phyloP scores from a whole-genome alignment of 2,329 filamentous ascomycete species.

The Chrysosporium keratinophilum region DNA sequence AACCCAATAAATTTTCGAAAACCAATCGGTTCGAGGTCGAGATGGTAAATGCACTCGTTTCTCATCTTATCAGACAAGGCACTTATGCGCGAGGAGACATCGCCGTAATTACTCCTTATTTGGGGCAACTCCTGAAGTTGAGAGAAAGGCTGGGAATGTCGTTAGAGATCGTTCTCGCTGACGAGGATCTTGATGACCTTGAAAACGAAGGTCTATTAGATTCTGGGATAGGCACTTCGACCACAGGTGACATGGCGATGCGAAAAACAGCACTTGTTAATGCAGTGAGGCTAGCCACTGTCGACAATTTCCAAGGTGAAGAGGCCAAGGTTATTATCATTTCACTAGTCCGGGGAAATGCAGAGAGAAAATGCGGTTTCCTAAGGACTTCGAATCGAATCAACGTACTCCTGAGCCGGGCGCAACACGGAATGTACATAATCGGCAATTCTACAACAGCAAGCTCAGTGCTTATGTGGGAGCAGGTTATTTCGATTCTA shows the following conservation, averaged over 20 bases:
- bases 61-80: conserved; percentile 57
- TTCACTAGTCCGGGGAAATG: conserved; percentile 26
- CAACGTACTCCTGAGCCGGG: conserved; percentile 26
- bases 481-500: conserved; percentile 10
- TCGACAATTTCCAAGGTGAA: conserved; percentile 25
- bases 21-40: conserved; percentile 49
- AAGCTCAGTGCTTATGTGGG: conserved; percentile 12
- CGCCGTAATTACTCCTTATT: conserved; percentile 56
- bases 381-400: conserved; percentile 27
- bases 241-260: background rate
- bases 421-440: conserved; percentile 28
- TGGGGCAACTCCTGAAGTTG: conserved; percentile 44
- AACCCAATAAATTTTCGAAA: conserved; percentile 32
- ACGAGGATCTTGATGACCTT: conserved; percentile 51
- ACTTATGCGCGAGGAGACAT: conserved; percentile 51
- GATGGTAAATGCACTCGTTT: conserved; percentile 53
- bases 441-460: conserved; percentile 20
- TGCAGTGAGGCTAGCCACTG: conserved; percentile 6
- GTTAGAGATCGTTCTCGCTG: conserved; percentile 54
- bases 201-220: conserved; percentile 27
- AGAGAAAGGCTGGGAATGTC: conserved; percentile 29
- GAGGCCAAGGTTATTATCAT: conserved; percentile 28
- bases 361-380: conserved; percentile 22
- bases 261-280: conserved; percentile 4
- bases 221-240: background rate